A percentile compares a stretch with the other conserved stretches of the same genome.
Evolutionary conservation across 2,329 filamentous ascomycete genomes (phyloP).

Genomic region (Bipolaris bicolor): DNA sequence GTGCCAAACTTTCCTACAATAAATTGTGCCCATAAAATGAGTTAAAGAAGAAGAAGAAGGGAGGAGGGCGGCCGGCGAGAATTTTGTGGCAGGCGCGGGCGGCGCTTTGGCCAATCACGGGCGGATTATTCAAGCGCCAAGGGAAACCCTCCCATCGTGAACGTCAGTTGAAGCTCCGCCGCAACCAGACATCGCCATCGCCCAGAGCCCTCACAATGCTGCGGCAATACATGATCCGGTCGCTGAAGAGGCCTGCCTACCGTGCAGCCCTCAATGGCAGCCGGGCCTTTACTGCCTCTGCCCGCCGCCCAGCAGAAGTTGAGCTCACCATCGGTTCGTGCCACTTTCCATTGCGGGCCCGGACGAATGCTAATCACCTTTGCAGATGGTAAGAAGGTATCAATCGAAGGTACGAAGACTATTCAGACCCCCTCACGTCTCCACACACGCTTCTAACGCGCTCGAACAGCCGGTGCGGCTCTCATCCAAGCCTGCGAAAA

Average conservation of each 20-base stretch:
- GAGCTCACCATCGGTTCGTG: conserved; percentile 90
- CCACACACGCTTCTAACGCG: conserved; percentile 35
- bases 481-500: conserved; percentile 99
- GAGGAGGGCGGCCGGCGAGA: conserved; percentile 22
- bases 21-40: conserved; percentile 67
- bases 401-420: conserved; percentile 79
- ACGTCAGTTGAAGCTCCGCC: conserved; percentile 35
- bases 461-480: conserved; percentile 80
- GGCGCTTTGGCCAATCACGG: conserved; percentile 43
- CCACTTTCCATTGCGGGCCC: conserved; percentile 32
- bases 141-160: conserved; percentile 24
- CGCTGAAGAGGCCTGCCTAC: conserved; percentile 63
- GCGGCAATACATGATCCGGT: conserved; percentile 69
- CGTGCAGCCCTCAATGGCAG: conserved; percentile 63
- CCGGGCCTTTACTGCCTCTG: conserved; percentile 82
- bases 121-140: conserved; percentile 29
- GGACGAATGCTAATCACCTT: conserved; percentile 44
- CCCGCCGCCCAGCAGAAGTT: conserved; percentile 83
- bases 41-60: conserved; percentile 54
- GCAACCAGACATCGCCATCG: conserved; percentile 38
- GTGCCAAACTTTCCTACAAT: conserved; percentile 66
- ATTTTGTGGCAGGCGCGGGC: conserved; percentile 34
- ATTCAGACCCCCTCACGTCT: conserved; percentile 16
- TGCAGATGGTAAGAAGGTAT: conserved; percentile 95
- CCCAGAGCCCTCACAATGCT: conserved; percentile 57